Base-by-base conservation (phyloP, 345 rosid species). In the Ricinus communis region DNA sequence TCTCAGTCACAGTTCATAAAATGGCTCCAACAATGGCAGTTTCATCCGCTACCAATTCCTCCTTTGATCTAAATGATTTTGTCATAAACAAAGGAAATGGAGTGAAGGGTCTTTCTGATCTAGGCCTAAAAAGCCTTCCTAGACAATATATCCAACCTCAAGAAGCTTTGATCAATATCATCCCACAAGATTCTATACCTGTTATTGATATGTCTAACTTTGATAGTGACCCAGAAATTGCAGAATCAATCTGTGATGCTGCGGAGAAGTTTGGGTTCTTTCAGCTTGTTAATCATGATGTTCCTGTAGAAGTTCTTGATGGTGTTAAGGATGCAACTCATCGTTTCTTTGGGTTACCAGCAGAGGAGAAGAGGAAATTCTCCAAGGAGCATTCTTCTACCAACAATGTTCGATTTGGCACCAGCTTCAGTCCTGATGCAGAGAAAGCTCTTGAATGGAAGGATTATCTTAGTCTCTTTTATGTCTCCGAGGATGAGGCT, bases 381-480 rank as follows among this genome's bases (percentile, higher is more conserved):
- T 22, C 47, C 2, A 61, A 76, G 58, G 70, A 75, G 57, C 1
- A 33, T 46, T 82, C 86, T 18, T 54, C 65, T 10, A 66, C 46
- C 14, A 66, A 66, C 21, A 66, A 21, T 16, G 59, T 66, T 14
- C 33, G 70, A 6, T 66, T 18, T n/a, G 70, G 70, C 2, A 50
- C 70, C 4, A 66, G 70, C 18, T 66, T 66, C 21, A 66, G 59
- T 51, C 70, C 70, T 31, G 59, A 50, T 51, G 14, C 70, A 6
- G 70, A 66, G 60, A 67, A 67, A 38, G 71, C 84, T 61, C 70
- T 87, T 3, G 85, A 83, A 75, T 83, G 84, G 88, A 85, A 84
- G 76, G 90, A 87, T 70, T 84, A 76, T 36, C 84, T 81, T 3
- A 83, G 90, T 66, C 81, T 81, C 73, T 75, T 82, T 73, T 84